Base-by-base conservation (phyloP, 2,329 filamentous ascomycete genomes). In the Chrysoporthe puriensis region DNA sequence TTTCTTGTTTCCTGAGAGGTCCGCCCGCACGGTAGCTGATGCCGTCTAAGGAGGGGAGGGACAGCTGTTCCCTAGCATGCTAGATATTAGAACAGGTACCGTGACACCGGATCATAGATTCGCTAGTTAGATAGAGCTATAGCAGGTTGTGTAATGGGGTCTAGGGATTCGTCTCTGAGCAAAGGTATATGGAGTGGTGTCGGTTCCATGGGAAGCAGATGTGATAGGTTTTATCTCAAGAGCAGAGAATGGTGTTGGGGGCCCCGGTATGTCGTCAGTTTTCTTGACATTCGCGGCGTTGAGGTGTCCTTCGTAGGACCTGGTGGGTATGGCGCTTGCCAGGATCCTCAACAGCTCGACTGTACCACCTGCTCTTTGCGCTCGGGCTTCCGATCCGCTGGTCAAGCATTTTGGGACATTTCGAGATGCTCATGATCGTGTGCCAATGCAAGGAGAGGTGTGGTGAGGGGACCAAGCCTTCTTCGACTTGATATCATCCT, bases 381-480 rank as follows among this genome's bases (percentile, higher is more conserved):
- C 43, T 44, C 26, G 26, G 43, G 59, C 40, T 34, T 13, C 21
- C 8, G 42, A 34, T 46, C 14, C 26, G 26, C 59, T 61, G 40
- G 26, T 36, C 34, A 44, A 64, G 44, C 63, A 57, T 64, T 50
- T 57, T 54, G 44, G 54, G 42, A 44, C 42, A 48, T 32, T 18
- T 18, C 21, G 43, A 59, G 44, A 9, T 50, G 63, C 56, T 59
- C 43, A 43, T 9, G 14, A 58, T 50, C 34, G 43, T 57, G 43
- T 36, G 18, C 32, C 14, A 59, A 52, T 50, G 43, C 59, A 58
- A 68, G 40, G 52, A 63, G 58, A 54, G 59, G 52, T 56, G 56
- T 52, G 36, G 61, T 64, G 63, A 69, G 65, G 68, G 65, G 68
- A 52, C 58, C 50, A 36, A 62, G 21, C 50, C 40, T 60, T 42